Conservation (phyloP, 179 eudicot species). For the Actinidia chinensis region DNA sequence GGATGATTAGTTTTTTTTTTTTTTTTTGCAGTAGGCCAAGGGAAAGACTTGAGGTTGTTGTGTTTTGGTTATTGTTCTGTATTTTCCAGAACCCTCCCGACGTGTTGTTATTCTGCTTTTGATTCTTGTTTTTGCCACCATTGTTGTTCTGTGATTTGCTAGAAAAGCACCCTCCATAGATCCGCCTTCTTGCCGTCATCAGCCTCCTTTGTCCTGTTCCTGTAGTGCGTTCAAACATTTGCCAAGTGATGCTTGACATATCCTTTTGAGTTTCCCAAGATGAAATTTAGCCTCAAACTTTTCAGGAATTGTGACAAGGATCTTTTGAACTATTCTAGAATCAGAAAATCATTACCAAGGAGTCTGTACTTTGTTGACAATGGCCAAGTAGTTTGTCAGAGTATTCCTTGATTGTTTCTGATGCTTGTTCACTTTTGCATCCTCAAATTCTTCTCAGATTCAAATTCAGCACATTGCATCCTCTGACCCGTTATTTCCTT, state of each 20-base stretch:
- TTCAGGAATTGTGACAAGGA: conserved; percentile 11
- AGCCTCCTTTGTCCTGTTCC: conserved; percentile 2
- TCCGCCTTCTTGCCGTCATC: conserved; percentile 8
- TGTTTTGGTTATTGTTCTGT: background rate
- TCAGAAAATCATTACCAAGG: conserved; percentile 2
- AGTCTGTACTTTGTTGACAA: conserved; percentile 16
- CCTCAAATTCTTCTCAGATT: conserved; percentile 17
- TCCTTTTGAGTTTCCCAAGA: conserved; percentile 6
- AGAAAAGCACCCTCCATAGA: background rate
- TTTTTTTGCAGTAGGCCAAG: background rate
- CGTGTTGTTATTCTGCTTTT: background rate
- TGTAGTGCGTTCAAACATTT: background rate
- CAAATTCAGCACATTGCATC: conserved; percentile 21
- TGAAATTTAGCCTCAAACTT: conserved; percentile 10
- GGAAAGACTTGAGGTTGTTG: conserved; percentile 5
- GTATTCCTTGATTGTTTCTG: conserved; percentile 18
- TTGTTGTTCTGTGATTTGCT: background rate
- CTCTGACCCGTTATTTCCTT: conserved; percentile 16
- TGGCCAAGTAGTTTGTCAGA: conserved; percentile 11
- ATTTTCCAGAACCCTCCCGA: background rate
- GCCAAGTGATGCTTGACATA: background rate
- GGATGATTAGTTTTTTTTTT: background rate
- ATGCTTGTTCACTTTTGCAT: conserved; percentile 17
- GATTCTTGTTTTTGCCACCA: background rate
- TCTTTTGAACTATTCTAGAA: conserved; percentile 18